phyloP scores from a whole-genome alignment of 306 rosid species.

The Ormosia emarginata region DNA sequence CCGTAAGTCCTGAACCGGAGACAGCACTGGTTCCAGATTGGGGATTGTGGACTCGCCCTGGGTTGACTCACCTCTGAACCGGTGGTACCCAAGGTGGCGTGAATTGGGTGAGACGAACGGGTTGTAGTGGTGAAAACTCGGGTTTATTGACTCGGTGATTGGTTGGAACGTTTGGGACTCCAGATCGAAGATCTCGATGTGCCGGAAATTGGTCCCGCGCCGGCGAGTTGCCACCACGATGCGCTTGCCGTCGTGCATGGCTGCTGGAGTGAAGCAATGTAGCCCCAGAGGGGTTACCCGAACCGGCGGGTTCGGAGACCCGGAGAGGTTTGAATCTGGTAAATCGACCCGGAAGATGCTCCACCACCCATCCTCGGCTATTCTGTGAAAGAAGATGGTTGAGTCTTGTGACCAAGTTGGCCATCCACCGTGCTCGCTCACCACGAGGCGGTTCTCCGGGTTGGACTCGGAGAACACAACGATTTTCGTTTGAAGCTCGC shows the following conservation, averaged over 20 bases:
- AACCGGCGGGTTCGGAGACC: constrained; percentile 9
- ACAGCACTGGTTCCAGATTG: constrained; percentile 38
- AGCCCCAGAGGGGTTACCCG: constrained; percentile 71
- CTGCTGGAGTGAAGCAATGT: constrained; percentile 85
- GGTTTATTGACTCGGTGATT: constrained; percentile 47
- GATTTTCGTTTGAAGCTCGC: constrained; percentile 54
- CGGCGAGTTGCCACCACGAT: constrained; percentile 82
- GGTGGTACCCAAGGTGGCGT: constrained; percentile 64
- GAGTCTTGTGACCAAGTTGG: constrained; percentile 81
- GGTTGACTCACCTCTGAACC: constrained; percentile 60
- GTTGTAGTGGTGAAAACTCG: constrained; percentile 70
- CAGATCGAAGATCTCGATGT: constrained; percentile 60
- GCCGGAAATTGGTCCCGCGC: constrained; percentile 41
- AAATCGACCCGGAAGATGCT: constrained; percentile 61
- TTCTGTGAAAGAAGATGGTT: constrained; percentile 59
- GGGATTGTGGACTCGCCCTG: constrained; percentile 56
- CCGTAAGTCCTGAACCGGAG: constrained; percentile 44
- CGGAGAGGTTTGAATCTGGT: background rate
- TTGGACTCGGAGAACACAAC: constrained; percentile 44
- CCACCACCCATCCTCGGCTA: constrained; percentile 83
- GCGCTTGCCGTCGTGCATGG: constrained; percentile 53
- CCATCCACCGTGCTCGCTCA: constrained; percentile 75
- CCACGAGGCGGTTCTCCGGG: constrained; percentile 31
- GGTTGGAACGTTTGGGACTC: constrained; percentile 38
- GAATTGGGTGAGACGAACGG: constrained; percentile 74